Evolutionary conservation across 805 yeast species (phyloP).

Genomic region (Tetrapisispora pingtungensis): DNA sequence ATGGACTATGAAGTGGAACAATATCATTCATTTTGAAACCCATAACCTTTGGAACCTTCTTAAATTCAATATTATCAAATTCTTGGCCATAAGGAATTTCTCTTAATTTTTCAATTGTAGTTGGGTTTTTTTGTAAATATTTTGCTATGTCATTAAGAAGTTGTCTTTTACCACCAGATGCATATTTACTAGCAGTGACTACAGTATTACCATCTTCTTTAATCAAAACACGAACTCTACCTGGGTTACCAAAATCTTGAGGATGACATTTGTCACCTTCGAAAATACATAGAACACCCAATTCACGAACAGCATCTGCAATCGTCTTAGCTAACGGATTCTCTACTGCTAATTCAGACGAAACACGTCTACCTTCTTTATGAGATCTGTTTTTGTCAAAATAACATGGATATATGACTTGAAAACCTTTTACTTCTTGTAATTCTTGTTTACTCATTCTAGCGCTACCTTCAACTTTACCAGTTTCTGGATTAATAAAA

Average conservation of each 20-base stretch:
- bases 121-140: constrained; percentile 56
- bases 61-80: constrained; percentile 43
- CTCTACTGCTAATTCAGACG: constrained; percentile 55
- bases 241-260: constrained; percentile 95
- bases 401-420: constrained; percentile 81
- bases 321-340: constrained; percentile 83
- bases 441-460: constrained; percentile 44
- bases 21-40: constrained; percentile 81
- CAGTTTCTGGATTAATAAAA: constrained; percentile 23
- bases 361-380: constrained; percentile 76
- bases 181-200: constrained; percentile 12
- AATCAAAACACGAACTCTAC: constrained; percentile 74
- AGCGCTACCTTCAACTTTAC: constrained; percentile 19
- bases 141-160: constrained; percentile 50
- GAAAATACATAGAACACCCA: constrained; percentile 34
- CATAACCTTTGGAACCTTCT: constrained; percentile 63
- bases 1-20: constrained; percentile 78
- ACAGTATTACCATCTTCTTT: constrained; percentile 41
- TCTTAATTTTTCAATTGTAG: constrained; percentile 53
- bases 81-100: constrained; percentile 61
- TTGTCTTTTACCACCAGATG: constrained; percentile 47
- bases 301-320: constrained; percentile 52
- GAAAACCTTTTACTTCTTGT: constrained; percentile 58
- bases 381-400: constrained; percentile 72
- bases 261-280: constrained; percentile 88